A percentile compares a stretch with the other conserved stretches of the same genome.
Evolutionary conservation across 495 filamentous ascomycete species (phyloP).

Genomic region (Talaromyces ruber): DNA sequence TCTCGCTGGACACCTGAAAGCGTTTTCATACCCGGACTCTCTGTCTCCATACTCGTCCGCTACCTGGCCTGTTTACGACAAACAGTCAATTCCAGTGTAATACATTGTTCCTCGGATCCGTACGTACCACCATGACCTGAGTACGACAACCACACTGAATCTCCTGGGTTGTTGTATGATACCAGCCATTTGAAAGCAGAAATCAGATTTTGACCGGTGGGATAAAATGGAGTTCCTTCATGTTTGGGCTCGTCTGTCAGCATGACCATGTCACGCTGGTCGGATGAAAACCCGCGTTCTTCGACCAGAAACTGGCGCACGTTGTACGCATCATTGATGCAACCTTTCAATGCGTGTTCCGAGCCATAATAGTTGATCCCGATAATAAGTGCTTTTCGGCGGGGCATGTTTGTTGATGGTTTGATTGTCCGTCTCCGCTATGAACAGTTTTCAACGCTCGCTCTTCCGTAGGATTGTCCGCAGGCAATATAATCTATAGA

Average conservation of each 20-base stretch:
- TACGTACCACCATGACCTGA: slow-evolving; percentile 47
- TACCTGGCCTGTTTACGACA: slow-evolving; percentile 26
- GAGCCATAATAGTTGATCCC: slow-evolving; percentile 55
- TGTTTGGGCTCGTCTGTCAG: slow-evolving; percentile 42
- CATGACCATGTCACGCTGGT: slow-evolving; percentile 42
- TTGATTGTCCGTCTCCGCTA: neutral
- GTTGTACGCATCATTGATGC: slow-evolving; percentile 48
- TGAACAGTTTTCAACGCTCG: neutral
- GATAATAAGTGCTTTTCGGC: slow-evolving; percentile 50
- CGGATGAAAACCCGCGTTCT: slow-evolving; percentile 40
- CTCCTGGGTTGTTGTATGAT: slow-evolving; percentile 36
- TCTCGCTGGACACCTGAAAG: neutral
- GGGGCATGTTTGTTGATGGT: slow-evolving; percentile 15
- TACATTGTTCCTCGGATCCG: neutral
- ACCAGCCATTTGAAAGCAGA: slow-evolving; percentile 50
- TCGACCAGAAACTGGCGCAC: slow-evolving; percentile 34
- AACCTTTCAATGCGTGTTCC: slow-evolving; percentile 41
- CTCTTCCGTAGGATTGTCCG: neutral
- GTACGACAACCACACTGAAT: slow-evolving; percentile 46
- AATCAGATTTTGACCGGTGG: slow-evolving; percentile 47
- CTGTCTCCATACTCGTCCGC: slow-evolving; percentile 34
- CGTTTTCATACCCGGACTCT: slow-evolving; percentile 31
- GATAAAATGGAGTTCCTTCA: slow-evolving; percentile 39
- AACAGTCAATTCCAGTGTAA: neutral
- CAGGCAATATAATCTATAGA: neutral